Conservation (phyloP, 345 rosid species). For the Capsella bursapastoris region DNA sequence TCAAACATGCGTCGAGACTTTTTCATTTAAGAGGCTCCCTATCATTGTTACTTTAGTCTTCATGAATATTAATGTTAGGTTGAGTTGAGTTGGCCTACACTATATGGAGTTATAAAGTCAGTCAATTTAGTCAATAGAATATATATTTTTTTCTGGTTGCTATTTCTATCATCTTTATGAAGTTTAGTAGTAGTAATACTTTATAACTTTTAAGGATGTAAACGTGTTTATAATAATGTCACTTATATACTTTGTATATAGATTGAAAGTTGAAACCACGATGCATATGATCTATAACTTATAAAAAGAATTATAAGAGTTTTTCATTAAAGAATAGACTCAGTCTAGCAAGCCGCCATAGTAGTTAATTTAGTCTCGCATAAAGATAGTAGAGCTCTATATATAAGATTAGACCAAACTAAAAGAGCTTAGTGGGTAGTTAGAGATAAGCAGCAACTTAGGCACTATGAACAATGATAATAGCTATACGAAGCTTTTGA, state of each 20-base stretch:
- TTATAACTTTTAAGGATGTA: slow-evolving; percentile 7
- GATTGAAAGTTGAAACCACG: slow-evolving; percentile 13
- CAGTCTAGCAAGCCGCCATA: slow-evolving; percentile 34
- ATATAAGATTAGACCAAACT: slow-evolving; percentile 19
- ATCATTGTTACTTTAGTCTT: slow-evolving; percentile 21
- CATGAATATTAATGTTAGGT: slow-evolving; percentile 31
- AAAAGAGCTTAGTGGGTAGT: slow-evolving; percentile 38
- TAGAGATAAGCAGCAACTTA: slow-evolving; percentile 40
- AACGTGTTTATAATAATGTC: slow-evolving; percentile 28
- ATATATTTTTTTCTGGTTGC: slow-evolving; percentile 24
- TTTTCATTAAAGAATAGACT: slow-evolving; percentile 31
- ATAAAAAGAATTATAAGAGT: slow-evolving; percentile 8
- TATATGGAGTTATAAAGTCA: slow-evolving; percentile 25
- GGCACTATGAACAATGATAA: slow-evolving; percentile 27
- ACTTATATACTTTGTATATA: not conserved
- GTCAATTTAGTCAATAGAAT: slow-evolving; percentile 33
- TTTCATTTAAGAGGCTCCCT: slow-evolving; percentile 5
- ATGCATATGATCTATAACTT: slow-evolving; percentile 9
- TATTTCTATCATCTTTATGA: slow-evolving; percentile 32
- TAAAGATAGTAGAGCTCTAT: slow-evolving; percentile 18
- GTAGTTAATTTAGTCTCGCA: slow-evolving; percentile 21
- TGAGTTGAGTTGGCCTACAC: slow-evolving; percentile 45
- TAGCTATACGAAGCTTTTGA: slow-evolving; percentile 12
- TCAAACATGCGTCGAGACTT: slow-evolving; percentile 35
- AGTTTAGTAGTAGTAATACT: slow-evolving; percentile 3